phyloP scores from a whole-genome alignment of 2,329 filamentous ascomycete species.

The Arthrobotrys iridis region DNA sequence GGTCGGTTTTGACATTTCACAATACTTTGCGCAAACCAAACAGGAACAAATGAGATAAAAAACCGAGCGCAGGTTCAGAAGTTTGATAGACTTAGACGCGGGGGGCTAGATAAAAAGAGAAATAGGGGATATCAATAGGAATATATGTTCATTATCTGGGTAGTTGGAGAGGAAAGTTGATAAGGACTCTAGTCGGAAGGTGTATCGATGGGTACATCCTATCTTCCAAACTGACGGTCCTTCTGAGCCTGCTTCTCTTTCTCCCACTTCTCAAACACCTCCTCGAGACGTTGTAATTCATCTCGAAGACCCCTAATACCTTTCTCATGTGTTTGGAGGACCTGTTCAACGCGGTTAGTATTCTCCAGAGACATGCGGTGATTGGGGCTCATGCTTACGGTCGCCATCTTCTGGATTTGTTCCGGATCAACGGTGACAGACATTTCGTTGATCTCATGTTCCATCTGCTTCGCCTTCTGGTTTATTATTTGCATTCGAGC shows the following conservation, averaged over 20 bases:
- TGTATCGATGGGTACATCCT: neutral
- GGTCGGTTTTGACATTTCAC: neutral
- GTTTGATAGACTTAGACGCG: slow-evolving; percentile 4
- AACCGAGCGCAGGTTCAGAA: neutral
- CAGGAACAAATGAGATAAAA: slow-evolving; percentile 6
- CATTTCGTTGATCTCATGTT: slow-evolving; percentile 77
- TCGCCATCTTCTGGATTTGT: slow-evolving; percentile 77
- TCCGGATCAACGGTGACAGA: slow-evolving; percentile 76
- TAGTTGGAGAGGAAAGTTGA: slow-evolving; percentile 15
- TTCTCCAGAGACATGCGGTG: slow-evolving; percentile 56
- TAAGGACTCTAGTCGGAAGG: slow-evolving; percentile 16
- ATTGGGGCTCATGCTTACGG: slow-evolving; percentile 59
- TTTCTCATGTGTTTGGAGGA: slow-evolving; percentile 57
- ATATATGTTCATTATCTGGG: slow-evolving; percentile 17
- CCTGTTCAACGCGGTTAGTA: slow-evolving; percentile 25
- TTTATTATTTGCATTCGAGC: slow-evolving; percentile 79
- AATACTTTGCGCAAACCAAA: slow-evolving; percentile 10
- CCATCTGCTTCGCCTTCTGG: slow-evolving; percentile 76
- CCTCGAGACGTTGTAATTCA: slow-evolving; percentile 67
- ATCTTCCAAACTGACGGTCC: slow-evolving; percentile 50
- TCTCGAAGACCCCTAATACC: slow-evolving; percentile 71
- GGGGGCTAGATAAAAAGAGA: too few relatives aligned
- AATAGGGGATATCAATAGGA: slow-evolving; percentile 11
- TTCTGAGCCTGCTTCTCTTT: slow-evolving; percentile 59
- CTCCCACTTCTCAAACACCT: slow-evolving; percentile 68